Conservation (phyloP, 2,329 filamentous ascomycete genomes). For the Pestalotiopsis sp. region DNA sequence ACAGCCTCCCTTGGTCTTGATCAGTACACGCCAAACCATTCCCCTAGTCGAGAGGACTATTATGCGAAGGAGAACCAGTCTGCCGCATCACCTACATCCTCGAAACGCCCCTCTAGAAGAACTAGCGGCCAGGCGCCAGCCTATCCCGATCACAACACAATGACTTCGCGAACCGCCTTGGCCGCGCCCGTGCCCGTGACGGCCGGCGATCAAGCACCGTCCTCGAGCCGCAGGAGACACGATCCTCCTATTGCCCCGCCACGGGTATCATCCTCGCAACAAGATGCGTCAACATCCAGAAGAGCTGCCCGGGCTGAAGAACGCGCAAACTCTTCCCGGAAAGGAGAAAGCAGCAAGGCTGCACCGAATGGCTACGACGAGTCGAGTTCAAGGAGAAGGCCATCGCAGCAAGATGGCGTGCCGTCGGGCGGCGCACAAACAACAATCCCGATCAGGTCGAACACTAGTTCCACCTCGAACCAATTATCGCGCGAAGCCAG, state of each 20-base stretch:
- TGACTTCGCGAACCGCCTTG: constrained; percentile 50
- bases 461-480: constrained; percentile 47
- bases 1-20: constrained; percentile 45
- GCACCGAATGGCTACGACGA: constrained; percentile 34
- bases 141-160: constrained; percentile 37
- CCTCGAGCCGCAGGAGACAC: constrained; percentile 56
- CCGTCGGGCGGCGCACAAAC: constrained; percentile 43
- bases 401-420: constrained; percentile 31
- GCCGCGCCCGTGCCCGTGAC: constrained; percentile 42
- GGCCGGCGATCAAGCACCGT: constrained; percentile 41
- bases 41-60: constrained; percentile 57
- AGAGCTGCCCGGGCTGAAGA: constrained; percentile 48
- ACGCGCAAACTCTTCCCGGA: constrained; percentile 41
- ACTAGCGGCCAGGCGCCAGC: constrained; percentile 48
- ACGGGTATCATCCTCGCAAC: constrained; percentile 77
- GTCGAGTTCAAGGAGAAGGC: constrained; percentile 38
- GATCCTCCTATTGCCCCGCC: constrained; percentile 76
- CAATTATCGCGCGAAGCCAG: constrained; percentile 74
- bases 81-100: constrained; percentile 48
- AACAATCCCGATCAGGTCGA: constrained; percentile 47
- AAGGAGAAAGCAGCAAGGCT: constrained; percentile 26
- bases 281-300: constrained; percentile 37
- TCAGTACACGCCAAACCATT: constrained; percentile 55
- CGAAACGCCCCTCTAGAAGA: constrained; percentile 55
- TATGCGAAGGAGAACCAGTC: constrained; percentile 52